Conservation (phyloP, 2,329 filamentous ascomycete species). For the Helicocarpus griseus region DNA sequence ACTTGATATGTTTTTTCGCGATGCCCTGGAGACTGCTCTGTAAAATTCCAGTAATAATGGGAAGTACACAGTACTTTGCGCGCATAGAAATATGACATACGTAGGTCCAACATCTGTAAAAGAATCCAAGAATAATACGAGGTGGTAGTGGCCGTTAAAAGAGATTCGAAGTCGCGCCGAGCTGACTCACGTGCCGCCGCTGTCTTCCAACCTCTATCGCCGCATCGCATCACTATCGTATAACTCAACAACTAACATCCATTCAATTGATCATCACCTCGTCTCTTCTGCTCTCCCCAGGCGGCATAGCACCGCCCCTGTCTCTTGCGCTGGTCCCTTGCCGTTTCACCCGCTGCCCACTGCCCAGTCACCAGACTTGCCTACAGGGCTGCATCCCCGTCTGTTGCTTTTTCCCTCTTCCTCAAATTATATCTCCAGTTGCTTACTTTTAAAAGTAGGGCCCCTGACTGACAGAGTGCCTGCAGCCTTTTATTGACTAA, state of each 20-base stretch:
- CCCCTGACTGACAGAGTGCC: not conserved
- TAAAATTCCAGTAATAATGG: not conserved
- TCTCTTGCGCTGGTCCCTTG: slow-evolving; percentile 8
- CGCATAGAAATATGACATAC: too few relatives aligned
- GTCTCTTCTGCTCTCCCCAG: not conserved
- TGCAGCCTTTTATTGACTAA: not conserved
- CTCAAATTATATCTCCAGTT: not conserved
- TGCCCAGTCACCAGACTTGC: slow-evolving; percentile 8
- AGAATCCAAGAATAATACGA: not conserved
- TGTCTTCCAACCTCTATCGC: too few relatives aligned
- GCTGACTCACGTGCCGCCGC: too few relatives aligned
- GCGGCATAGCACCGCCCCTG: not conserved
- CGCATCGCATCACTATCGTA: too few relatives aligned
- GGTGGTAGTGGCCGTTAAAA: not conserved
- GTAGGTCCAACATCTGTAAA: too few relatives aligned
- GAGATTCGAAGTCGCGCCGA: too few relatives aligned
- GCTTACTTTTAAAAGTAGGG: not conserved
- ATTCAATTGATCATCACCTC: not conserved
- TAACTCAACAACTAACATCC: not conserved
- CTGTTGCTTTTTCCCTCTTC: not conserved
- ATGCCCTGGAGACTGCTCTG: not conserved
- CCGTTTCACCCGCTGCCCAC: slow-evolving; percentile 7
- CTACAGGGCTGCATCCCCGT: not conserved
- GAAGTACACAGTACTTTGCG: not conserved
- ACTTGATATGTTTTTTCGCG: not conserved